A percentile compares a stretch with the other conserved stretches of the same genome.
phyloP scores from a whole-genome alignment of 2,329 filamentous ascomycete genomes.

The Penicillium sp. region DNA sequence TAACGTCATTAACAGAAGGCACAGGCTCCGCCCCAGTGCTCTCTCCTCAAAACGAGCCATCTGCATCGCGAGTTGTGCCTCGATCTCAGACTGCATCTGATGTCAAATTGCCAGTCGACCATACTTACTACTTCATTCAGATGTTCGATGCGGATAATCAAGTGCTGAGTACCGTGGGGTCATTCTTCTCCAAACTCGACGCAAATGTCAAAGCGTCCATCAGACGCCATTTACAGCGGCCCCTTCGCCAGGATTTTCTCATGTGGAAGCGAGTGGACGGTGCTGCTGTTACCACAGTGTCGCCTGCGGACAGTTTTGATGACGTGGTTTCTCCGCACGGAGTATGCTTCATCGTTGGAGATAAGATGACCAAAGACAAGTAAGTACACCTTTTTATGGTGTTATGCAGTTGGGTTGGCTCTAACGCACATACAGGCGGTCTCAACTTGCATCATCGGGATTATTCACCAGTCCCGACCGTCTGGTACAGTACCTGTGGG shows the following conservation, averaged over 20 bases:
- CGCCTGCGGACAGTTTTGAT: constrained; percentile 35
- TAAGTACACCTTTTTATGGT: constrained; percentile 25
- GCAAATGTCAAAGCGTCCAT: constrained; percentile 43
- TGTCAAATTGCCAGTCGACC: constrained; percentile 31
- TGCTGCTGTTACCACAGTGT: constrained; percentile 35
- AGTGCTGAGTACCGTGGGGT: constrained; percentile 40
- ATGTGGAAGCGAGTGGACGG: constrained; percentile 47
- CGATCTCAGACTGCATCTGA: constrained; percentile 17
- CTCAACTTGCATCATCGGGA: constrained; percentile 34
- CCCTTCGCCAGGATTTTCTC: constrained; percentile 41
- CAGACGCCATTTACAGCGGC: constrained; percentile 40
- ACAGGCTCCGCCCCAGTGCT: constrained; percentile 2
- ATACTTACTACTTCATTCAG: constrained; percentile 52
- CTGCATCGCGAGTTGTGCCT: constrained; percentile 2
- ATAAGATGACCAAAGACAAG: constrained; percentile 40
- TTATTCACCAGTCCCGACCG: constrained; percentile 40
- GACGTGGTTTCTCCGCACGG: constrained; percentile 39
- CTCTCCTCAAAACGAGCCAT: constrained; percentile 14
- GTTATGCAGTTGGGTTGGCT: background rate
- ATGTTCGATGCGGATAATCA: constrained; percentile 53
- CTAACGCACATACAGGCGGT: constrained; percentile 26
- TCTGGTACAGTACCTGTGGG: constrained; percentile 47
- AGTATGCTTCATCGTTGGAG: constrained; percentile 44
- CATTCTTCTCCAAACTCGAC: constrained; percentile 43
- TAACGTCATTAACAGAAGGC: constrained; percentile 9